Percentiles rank a stretch among this genome's conserved stretches.
phyloP scores from a whole-genome alignment of 2,329 filamentous ascomycete genomes.

The Hypoxylon sp. region DNA sequence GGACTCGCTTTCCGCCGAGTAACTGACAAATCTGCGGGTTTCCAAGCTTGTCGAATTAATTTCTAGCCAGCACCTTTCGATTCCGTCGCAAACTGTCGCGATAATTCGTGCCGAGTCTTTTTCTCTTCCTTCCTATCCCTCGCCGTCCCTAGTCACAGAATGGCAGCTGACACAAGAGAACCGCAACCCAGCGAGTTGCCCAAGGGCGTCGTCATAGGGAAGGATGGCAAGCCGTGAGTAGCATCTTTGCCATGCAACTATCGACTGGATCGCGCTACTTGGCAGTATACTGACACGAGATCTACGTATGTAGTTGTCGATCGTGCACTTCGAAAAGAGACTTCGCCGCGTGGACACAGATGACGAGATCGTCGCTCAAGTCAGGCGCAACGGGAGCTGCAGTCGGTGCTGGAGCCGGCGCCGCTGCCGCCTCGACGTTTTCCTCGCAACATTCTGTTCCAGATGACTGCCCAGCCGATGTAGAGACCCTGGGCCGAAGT shows the following conservation, averaged over 20 bases:
- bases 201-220: conserved; percentile 81
- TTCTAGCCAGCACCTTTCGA: conserved; percentile 38
- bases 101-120: conserved; percentile 27
- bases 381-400: conserved; percentile 55
- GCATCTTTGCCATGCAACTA: conserved; percentile 52
- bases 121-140: conserved; percentile 18
- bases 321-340: conserved; percentile 76
- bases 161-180: conserved; percentile 59
- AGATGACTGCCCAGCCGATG: conserved; percentile 88
- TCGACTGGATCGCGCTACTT: conserved; percentile 3
- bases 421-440: conserved; percentile 52
- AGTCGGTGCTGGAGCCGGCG: conserved; percentile 53
- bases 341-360: conserved; percentile 73
- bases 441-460: conserved; percentile 55
- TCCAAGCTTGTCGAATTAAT: conserved; percentile 24
- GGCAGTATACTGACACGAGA: conserved; percentile 21
- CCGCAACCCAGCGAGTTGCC: conserved; percentile 62
- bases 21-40: conserved; percentile 49
- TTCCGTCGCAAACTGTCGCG: conserved; percentile 35
- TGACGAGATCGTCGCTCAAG: conserved; percentile 63
- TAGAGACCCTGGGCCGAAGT: conserved; percentile 86
- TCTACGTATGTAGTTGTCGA: conserved; percentile 70
- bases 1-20: conserved; percentile 37
- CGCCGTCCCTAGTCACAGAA: conserved; percentile 40
- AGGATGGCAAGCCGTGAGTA: conserved; percentile 87